Conservation (phyloP, 257 asterid genomes). For the Jaltomata sinuosa region DNA sequence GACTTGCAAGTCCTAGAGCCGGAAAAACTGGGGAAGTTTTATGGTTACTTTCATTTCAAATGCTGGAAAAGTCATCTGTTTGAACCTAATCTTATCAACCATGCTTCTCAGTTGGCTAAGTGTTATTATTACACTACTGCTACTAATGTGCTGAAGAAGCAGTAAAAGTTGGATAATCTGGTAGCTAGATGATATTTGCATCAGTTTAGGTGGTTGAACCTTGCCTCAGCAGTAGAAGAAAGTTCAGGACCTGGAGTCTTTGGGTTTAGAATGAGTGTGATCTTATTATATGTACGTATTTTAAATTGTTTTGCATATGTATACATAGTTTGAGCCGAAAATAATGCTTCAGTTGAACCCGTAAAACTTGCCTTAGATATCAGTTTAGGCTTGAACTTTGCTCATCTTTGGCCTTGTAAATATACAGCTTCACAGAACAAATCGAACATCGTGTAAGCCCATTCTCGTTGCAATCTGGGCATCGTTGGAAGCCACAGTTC, state of each 20-base stretch:
- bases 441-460: constrained; percentile 74
- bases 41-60: background rate
- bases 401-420: background rate
- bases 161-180: background rate
- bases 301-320: background rate
- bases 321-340: background rate
- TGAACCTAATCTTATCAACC: background rate
- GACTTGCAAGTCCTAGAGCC: background rate
- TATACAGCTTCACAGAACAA: constrained; percentile 13
- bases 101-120: background rate
- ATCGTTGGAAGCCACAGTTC: constrained; percentile 67
- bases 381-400: background rate
- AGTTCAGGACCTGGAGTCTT: background rate
- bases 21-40: background rate
- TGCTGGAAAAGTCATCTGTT: background rate
- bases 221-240: background rate
- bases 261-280: background rate
- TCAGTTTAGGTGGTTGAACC: background rate
- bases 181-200: background rate
- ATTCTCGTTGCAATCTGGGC: constrained; percentile 85
- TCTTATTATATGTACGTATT: background rate
- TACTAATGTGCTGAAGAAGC: background rate
- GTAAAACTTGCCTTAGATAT: background rate
- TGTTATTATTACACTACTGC: background rate
- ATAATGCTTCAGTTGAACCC: background rate